Percentiles rank a stretch among this genome's conserved stretches.
These are phyloP conservation scores for Auxenochlorella pyrenoidosa DNA, from an alignment of 139 green algal genomes.

Conservation along the genomic window DNA sequence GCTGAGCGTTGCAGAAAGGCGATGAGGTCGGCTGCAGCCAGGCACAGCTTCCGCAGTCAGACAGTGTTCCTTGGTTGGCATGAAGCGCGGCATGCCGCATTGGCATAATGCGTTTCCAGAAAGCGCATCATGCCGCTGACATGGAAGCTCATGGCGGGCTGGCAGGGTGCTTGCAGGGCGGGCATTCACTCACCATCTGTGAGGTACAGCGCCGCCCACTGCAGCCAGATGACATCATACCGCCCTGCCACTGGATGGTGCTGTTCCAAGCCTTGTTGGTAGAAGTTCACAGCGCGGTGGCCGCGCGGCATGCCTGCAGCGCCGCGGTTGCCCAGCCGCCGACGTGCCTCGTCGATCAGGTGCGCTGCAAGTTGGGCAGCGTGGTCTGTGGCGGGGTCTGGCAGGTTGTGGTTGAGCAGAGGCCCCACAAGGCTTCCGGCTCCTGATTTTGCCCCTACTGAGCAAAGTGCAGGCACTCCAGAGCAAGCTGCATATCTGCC, in stretches of 20 bases:
- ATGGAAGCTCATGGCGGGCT: neutral
- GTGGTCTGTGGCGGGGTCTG: neutral
- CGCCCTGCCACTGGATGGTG: slow-evolving; percentile 59
- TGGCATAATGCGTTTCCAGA: too few relatives aligned
- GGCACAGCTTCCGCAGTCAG: neutral
- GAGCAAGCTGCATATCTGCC: neutral
- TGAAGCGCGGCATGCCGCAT: too few relatives aligned
- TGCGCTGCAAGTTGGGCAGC: slow-evolving; percentile 47
- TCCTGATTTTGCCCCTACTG: too few relatives aligned
- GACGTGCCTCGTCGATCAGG: slow-evolving; percentile 67
- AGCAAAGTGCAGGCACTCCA: neutral
- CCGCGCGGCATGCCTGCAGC: slow-evolving; percentile 11
- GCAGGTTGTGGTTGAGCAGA: neutral
- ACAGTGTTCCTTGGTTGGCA: neutral
- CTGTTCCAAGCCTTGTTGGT: slow-evolving; percentile 63
- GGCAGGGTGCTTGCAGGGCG: neutral
- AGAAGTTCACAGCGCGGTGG: slow-evolving; percentile 55
- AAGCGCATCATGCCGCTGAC: too few relatives aligned
- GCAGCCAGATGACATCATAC: slow-evolving; percentile 88
- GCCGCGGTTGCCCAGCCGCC: slow-evolving; percentile 1
- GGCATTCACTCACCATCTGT: slow-evolving; percentile 80
- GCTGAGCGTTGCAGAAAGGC: slow-evolving; percentile 76
- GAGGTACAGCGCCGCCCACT: slow-evolving; percentile 93
- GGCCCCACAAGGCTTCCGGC: too few relatives aligned
- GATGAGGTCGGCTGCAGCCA: slow-evolving; percentile 73